These are phyloP conservation scores for Trichoderma koningiopsis DNA, from an alignment of 2,329 filamentous ascomycete species.

Conservation along the genomic window DNA sequence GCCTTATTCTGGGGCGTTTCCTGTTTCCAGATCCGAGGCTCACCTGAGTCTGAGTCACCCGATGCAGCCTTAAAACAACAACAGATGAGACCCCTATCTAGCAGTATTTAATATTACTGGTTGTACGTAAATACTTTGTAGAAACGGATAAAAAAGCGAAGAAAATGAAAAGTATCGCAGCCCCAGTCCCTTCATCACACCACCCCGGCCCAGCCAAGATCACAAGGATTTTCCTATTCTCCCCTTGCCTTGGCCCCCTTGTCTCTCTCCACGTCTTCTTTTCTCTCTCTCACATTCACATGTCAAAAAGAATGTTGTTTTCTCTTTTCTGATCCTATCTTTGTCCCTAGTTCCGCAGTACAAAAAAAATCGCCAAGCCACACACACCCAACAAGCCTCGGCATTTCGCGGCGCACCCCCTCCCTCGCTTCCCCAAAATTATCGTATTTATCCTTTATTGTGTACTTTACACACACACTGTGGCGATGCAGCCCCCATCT, in stretches of 20 bases:
- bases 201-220: neutral
- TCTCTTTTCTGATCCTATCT: neutral
- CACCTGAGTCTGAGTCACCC: neutral
- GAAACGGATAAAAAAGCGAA: neutral
- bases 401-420: neutral
- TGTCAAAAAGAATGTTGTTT: neutral
- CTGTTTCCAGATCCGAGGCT: neutral
- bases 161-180: neutral
- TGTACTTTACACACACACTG: neutral
- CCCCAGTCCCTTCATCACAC: neutral
- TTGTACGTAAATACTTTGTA: neutral
- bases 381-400: conserved; percentile 5
- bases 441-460: neutral
- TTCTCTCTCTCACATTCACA: conserved; percentile 2
- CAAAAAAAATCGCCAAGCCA: neutral
- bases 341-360: neutral
- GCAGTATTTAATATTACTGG: neutral
- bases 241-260: neutral
- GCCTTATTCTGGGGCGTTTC: neutral
- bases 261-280: neutral
- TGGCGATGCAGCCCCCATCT: neutral
- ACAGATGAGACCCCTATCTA: neutral
- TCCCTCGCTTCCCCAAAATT: neutral
- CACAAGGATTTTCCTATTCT: neutral
- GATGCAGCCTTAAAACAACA: neutral